phyloP scores from a whole-genome alignment of 805 yeast species.

The Metschnikowia borealis region DNA sequence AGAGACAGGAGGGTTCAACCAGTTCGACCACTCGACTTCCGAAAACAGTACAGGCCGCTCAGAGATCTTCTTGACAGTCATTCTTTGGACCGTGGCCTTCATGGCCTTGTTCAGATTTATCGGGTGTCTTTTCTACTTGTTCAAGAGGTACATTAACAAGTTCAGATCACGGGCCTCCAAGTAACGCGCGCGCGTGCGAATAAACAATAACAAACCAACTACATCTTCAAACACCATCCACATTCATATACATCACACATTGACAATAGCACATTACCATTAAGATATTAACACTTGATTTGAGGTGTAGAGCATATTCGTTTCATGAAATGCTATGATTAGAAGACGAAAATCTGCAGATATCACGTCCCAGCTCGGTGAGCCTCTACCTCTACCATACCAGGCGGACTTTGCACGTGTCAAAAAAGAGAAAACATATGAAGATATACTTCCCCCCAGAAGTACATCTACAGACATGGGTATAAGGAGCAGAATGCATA shows the following conservation, averaged over 20 bases:
- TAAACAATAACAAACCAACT: not conserved
- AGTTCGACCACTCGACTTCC: slow-evolving; percentile 29
- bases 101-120: slow-evolving; percentile 54
- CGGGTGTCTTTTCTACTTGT: slow-evolving; percentile 50
- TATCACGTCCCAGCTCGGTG: slow-evolving; percentile 25
- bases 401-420: slow-evolving; percentile 12
- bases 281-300: not conserved
- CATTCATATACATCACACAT: no score
- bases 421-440: slow-evolving; percentile 5
- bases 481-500: not conserved
- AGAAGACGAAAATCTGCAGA: slow-evolving; percentile 15
- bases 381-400: slow-evolving; percentile 36
- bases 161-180: slow-evolving; percentile 18
- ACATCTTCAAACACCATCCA: no score
- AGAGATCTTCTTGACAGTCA: slow-evolving; percentile 45
- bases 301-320: not conserved
- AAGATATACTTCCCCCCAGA: not conserved
- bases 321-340: slow-evolving; percentile 14
- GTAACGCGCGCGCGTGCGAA: not conserved
- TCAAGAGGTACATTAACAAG: slow-evolving; percentile 29
- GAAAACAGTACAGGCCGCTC: slow-evolving; percentile 32
- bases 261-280: not conserved
- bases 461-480: not conserved
- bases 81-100: slow-evolving; percentile 60
- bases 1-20: slow-evolving; percentile 43